Percentiles rank a stretch among this genome's conserved stretches.
Evolutionary conservation across 306 rosid species (phyloP).

Genomic region (Vigna mungo): DNA sequence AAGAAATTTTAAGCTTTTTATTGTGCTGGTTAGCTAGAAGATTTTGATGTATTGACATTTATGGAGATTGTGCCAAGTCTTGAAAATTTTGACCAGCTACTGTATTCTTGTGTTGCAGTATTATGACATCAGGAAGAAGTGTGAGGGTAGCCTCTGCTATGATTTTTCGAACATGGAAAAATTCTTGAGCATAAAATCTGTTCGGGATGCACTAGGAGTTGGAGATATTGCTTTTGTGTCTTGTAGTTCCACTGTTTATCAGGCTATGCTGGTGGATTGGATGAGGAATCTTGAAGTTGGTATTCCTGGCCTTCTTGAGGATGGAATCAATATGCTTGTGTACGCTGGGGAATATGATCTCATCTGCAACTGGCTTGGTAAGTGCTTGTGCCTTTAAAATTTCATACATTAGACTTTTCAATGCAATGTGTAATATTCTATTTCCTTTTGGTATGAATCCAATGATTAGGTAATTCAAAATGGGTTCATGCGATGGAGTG

Average conservation of each 20-base stretch:
- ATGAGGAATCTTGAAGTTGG: conserved; percentile 97
- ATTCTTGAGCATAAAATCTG: conserved; percentile 71
- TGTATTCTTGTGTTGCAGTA: conserved; percentile 64
- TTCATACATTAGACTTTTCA: conserved; percentile 13
- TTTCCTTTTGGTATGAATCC: conserved; percentile 38
- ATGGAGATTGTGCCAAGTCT: conserved; percentile 41
- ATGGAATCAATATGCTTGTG: conserved; percentile 82
- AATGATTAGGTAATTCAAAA: conserved; percentile 84
- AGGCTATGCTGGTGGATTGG: conserved; percentile 96
- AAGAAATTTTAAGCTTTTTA: conserved; percentile 16
- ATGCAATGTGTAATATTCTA: conserved; percentile 35
- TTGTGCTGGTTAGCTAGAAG: neutral
- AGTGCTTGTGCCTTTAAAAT: conserved; percentile 29
- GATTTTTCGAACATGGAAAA: conserved; percentile 96
- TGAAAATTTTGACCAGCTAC: conserved; percentile 47
- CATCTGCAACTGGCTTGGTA: conserved; percentile 99
- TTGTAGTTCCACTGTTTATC: conserved; percentile 85
- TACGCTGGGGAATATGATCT: conserved; percentile 98
- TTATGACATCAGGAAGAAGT: conserved; percentile 90
- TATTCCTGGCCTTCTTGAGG: conserved; percentile 93
- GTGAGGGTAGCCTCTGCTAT: conserved; percentile 90
- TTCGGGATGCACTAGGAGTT: conserved; percentile 85
- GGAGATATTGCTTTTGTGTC: conserved; percentile 87
- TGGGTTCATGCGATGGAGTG: conserved; percentile 99
- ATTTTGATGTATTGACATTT: conserved; percentile 26